phyloP scores from a whole-genome alignment of 2,329 filamentous ascomycete species.

The Colletotrichum kahawae region DNA sequence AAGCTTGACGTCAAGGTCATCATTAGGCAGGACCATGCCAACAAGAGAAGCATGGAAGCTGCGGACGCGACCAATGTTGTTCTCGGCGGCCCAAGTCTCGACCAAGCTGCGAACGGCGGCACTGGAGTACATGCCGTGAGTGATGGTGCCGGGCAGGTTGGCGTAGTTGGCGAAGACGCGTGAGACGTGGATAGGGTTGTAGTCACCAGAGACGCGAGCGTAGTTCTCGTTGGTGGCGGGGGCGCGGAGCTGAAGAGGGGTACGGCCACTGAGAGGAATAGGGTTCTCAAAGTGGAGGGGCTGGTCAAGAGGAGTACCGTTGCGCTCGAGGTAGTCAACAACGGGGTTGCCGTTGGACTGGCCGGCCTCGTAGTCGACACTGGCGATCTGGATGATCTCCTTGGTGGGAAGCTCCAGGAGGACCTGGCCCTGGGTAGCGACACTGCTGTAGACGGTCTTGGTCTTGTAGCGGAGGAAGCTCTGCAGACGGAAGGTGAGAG shows the following conservation, averaged over 20 bases:
- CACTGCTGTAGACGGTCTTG: conserved; percentile 86
- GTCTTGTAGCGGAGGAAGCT: conserved; percentile 95
- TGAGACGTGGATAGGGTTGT: conserved; percentile 98
- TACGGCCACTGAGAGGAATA: conserved; percentile 93
- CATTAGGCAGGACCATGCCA: conserved; percentile 98
- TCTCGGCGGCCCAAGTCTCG: conserved; percentile 98
- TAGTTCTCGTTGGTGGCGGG: conserved; percentile 98
- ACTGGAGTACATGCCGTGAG: conserved; percentile 99
- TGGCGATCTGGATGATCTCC: conserved; percentile 97
- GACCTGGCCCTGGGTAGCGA: conserved; percentile 91
- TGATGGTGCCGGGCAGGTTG: conserved; percentile 94
- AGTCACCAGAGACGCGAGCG: conserved; percentile 95
- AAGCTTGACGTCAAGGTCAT: conserved; percentile 91
- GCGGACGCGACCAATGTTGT: conserved; percentile 94
- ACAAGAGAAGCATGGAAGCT: conserved; percentile 97
- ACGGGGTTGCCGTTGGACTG: conserved; percentile 95
- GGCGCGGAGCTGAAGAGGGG: conserved; percentile 84
- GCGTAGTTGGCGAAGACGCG: conserved; percentile 96
- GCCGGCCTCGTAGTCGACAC: conserved; percentile 92
- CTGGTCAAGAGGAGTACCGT: conserved; percentile 92
- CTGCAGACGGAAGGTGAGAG: conserved; percentile 93
- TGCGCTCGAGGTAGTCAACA: conserved; percentile 91
- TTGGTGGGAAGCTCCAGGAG: conserved; percentile 94
- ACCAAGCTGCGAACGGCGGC: conserved; percentile 94
- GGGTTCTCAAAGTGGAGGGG: conserved; percentile 97